Evolutionary conservation across 345 rosid genomes (phyloP).

Genomic region (Pelargonium nanum): DNA sequence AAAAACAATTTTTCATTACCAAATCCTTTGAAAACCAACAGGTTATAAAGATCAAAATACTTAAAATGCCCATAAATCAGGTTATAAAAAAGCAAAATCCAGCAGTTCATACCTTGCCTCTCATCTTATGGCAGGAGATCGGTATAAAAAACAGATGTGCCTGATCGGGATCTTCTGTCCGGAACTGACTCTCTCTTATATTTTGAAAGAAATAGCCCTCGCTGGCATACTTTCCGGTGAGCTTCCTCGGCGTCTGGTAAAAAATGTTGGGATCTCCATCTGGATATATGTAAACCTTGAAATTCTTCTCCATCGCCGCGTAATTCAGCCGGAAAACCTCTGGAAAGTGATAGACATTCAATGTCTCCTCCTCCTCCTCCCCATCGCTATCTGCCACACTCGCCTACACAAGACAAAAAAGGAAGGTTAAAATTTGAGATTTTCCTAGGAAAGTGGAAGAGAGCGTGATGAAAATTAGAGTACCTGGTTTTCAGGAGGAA

Average conservation of each 20-base stretch:
- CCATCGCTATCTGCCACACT: background rate
- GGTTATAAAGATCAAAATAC: background rate
- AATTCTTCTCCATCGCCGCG: conserved; percentile 68
- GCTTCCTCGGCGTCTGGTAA: conserved; percentile 85
- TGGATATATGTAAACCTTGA: conserved; percentile 80
- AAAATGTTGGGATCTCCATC: conserved; percentile 90
- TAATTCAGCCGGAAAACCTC: conserved; percentile 52
- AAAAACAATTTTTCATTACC: background rate
- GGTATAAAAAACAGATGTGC: conserved; percentile 94
- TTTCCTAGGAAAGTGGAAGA: background rate
- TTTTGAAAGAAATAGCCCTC: conserved; percentile 98
- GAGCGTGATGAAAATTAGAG: conserved; percentile 23
- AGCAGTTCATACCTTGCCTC: conserved; percentile 61
- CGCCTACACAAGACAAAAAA: background rate
- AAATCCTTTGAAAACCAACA: background rate
- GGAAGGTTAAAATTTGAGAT: background rate
- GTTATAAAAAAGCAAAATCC: background rate
- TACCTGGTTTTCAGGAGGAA: conserved; percentile 37
- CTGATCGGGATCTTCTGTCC: conserved; percentile 66
- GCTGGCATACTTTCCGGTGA: conserved; percentile 92
- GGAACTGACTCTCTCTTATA: conserved; percentile 61
- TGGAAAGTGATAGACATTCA: conserved; percentile 62
- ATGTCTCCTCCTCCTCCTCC: conserved; percentile 7
- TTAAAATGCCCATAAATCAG: background rate
- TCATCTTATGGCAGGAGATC: conserved; percentile 95